Evolutionary conservation across 768 basidiomycete genomes (phyloP), one percentile per base, ranked within the genome.

Genomic region (Pleurotus citrinopileatus): DNA sequence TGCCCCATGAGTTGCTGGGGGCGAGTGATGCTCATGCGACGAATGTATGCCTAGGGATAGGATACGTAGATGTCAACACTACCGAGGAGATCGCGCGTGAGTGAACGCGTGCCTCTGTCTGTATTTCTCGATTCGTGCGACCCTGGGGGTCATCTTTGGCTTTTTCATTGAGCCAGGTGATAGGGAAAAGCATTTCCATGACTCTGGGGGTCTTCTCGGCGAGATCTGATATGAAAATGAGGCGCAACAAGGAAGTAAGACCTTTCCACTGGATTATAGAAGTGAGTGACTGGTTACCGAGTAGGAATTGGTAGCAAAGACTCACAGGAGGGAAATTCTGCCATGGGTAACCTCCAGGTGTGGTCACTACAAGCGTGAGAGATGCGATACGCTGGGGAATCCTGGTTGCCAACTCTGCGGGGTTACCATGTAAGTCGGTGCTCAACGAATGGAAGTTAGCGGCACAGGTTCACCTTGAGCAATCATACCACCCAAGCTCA

Each of bases 401-500:
- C 19, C 78, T 77, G 40, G 65, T 74, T 0, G 89, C 81, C 2
- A 93, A 74, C 61, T 93, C 91, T 91, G 55, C 36, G 37, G 57
- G 25, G 29, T 25, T 38, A 37, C 15, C 23, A 26, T n/a, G 42
- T 19, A 55, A n/a, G 28, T 7, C 8, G 19, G 9, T 27, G 42
- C 28, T 13, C 23, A 27, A 27, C 22, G 28, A 17, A 26, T 7
- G n/a, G n/a, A n/a, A n/a, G n/a, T n/a, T n/a, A n/a, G n/a, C n/a
- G n/a, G n/a, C n/a, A n/a, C n/a, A n/a, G n/a, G n/a, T n/a, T n/a
- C 55, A 86, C 87, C 86, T 70, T 89, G 87, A 0, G 88, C 82
- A 46, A 91, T 89, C 91, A 92, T 93, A 3, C 91, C 91, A 2
- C 91, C 91, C 4, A 94, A 66, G 34, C 88, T 91, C 20, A 82